Base-by-base conservation (phyloP, 176 grass and related monocot species). In the Microstegium vimineum region DNA sequence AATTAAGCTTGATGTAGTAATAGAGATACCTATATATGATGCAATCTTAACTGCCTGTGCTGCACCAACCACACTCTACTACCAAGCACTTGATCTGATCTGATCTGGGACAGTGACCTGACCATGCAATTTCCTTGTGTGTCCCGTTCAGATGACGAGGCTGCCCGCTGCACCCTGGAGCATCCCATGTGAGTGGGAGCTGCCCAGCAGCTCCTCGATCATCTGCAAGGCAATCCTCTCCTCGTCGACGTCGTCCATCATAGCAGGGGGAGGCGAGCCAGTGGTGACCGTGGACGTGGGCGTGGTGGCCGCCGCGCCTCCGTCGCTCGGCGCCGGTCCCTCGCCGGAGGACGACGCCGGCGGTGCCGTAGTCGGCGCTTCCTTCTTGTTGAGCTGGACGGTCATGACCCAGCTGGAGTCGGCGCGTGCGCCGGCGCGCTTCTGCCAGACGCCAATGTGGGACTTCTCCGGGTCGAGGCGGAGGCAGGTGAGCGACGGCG, bases 391-490 rank as follows among this genome's bases (percentile, higher is more conserved):
- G 74, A 99, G 93, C 85, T 96, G 14, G 34, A 99, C 91, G 57
- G 93, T 99, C 97, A 99, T 94, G 89, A 99, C 97, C 97, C 97
- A 99, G 80, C 88, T 94, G 73, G 97, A 99, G 86, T 92, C 93
- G 17, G 93, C 89, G 13, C 97, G 93, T 5, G 97, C 64, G 12
- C 97, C 97, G 4, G 97, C 97, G 31, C 97, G 91, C 83, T 99
- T 99, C 91, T 99, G 97, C 97, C 97, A 99, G 25, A 99, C 93
- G 62, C 97, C 97, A 78, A 99, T 96, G 87, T 99, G 93, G 74
- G 97, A 99, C 70, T 94, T 99, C 80, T 99, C 97, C 11, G 89
- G 85, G 93, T 99, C 97, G 42, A 99, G 93, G 71, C 97, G 88
- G 47, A 99, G 93, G 91, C 97, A 99, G 46, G 97, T 99, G 69